A percentile compares a stretch with the other conserved stretches of the same genome.
Conservation (phyloP, 345 rosid species). For the Eutrema yunnanense region DNA sequence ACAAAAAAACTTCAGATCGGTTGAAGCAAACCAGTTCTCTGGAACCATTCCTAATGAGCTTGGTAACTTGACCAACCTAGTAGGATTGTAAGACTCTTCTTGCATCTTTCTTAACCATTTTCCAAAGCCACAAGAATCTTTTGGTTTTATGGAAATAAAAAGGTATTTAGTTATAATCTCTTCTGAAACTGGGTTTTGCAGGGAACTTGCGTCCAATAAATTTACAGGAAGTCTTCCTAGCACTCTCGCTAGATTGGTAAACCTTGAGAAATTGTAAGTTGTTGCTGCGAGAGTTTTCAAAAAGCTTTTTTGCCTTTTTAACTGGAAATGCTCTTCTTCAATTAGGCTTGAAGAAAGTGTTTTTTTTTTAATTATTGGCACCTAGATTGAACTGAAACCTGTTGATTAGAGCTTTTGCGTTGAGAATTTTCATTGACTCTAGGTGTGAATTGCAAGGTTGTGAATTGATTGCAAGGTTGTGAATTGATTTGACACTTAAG, state of each 20-base stretch:
- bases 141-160: not conserved
- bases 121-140: not conserved
- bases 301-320: not conserved
- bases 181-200: constrained; percentile 4
- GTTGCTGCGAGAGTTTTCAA: not conserved
- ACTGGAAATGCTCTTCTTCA: not conserved
- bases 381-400: not conserved
- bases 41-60: constrained; percentile 45
- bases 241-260: constrained; percentile 28
- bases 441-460: not conserved
- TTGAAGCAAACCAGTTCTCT: constrained; percentile 51
- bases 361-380: not conserved
- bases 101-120: not conserved
- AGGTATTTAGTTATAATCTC: not conserved
- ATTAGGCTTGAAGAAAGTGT: not conserved
- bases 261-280: constrained; percentile 10
- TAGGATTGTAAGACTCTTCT: constrained; percentile 31
- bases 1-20: constrained; percentile 26
- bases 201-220: constrained; percentile 36
- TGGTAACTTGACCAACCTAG: constrained; percentile 38
- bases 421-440: not conserved
- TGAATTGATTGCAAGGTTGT: not conserved
- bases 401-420: not conserved
- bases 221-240: constrained; percentile 34
- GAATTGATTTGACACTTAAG: not conserved